These are phyloP conservation scores for Umbilicaria muhlenbergii DNA, from an alignment of 495 filamentous ascomycete genomes.

Conservation along the genomic window DNA sequence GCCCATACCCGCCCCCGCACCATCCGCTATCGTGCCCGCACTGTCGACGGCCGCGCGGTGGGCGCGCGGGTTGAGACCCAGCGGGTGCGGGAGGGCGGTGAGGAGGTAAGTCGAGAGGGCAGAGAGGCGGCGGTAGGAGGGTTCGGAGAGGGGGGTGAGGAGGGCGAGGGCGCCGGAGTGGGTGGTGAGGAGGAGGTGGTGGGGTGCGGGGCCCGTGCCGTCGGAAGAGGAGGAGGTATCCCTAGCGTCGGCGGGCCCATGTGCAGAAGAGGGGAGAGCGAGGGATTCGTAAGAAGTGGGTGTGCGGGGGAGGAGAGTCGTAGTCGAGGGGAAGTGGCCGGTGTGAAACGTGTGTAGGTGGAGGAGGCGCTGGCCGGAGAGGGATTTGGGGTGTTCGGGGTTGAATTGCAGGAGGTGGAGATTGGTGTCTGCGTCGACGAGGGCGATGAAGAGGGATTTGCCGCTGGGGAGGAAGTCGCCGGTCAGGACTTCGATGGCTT, in stretches of 20 bases:
- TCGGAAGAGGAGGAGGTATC: background rate
- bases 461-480: slow-evolving; percentile 84
- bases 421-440: slow-evolving; percentile 71
- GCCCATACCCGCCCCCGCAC: slow-evolving; percentile 25
- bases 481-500: slow-evolving; percentile 58
- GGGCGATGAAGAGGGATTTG: slow-evolving; percentile 64
- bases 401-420: slow-evolving; percentile 86
- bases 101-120: slow-evolving; percentile 69
- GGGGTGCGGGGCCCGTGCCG: slow-evolving; percentile 29
- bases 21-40: slow-evolving; percentile 19
- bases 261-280: slow-evolving; percentile 2
- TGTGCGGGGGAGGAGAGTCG: slow-evolving; percentile 60
- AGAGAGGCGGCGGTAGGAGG: slow-evolving; percentile 66
- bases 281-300: slow-evolving; percentile 22
- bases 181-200: slow-evolving; percentile 54
- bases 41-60: slow-evolving; percentile 43
- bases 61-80: slow-evolving; percentile 67
- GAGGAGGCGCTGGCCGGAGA: slow-evolving; percentile 74
- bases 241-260: slow-evolving; percentile 6
- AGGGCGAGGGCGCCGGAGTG: slow-evolving; percentile 61
- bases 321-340: slow-evolving; percentile 55
- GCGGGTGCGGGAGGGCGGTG: slow-evolving; percentile 56
- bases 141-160: slow-evolving; percentile 62
- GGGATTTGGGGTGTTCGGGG: slow-evolving; percentile 87
- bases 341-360: slow-evolving; percentile 77